Conservation (phyloP, 371 early-diverging fungal species). For the Lichtheimia ornata region DNA sequence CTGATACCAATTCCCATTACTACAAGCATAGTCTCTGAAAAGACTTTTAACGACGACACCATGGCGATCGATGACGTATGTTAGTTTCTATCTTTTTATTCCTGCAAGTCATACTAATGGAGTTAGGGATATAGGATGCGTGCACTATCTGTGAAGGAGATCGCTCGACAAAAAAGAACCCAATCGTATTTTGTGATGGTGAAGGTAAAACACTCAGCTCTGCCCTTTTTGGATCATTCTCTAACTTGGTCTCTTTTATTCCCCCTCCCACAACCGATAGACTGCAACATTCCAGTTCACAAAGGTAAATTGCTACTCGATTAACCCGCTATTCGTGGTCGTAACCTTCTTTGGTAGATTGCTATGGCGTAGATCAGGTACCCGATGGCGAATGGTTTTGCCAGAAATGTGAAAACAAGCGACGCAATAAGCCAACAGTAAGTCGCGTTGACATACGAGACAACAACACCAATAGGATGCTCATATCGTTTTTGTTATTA, state of each 20-base stretch:
- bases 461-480: neutral
- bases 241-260: neutral
- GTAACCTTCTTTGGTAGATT: slow-evolving; percentile 20
- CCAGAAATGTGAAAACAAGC: slow-evolving; percentile 40
- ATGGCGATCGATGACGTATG: too few species aligned
- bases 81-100: too few species aligned
- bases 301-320: slow-evolving; percentile 22
- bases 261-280: slow-evolving; percentile 15
- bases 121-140: slow-evolving; percentile 11
- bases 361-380: slow-evolving; percentile 47
- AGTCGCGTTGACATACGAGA: neutral
- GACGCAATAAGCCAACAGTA: slow-evolving; percentile 14
- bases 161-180: slow-evolving; percentile 36
- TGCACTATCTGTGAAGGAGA: slow-evolving; percentile 49
- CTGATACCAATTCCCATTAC: too few species aligned
- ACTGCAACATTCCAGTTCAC: slow-evolving; percentile 52
- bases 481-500: slow-evolving; percentile 8
- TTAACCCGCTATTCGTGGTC: neutral
- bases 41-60: too few species aligned
- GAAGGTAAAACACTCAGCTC: slow-evolving; percentile 28
- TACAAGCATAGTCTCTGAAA: too few species aligned
- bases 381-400: slow-evolving; percentile 55
- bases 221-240: neutral
- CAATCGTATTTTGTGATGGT: slow-evolving; percentile 55
- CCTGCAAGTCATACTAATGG: too few species aligned